Base-by-base conservation (phyloP, 371 early-diverging fungal species). In the Amoeboaphelidium protococcarum region DNA sequence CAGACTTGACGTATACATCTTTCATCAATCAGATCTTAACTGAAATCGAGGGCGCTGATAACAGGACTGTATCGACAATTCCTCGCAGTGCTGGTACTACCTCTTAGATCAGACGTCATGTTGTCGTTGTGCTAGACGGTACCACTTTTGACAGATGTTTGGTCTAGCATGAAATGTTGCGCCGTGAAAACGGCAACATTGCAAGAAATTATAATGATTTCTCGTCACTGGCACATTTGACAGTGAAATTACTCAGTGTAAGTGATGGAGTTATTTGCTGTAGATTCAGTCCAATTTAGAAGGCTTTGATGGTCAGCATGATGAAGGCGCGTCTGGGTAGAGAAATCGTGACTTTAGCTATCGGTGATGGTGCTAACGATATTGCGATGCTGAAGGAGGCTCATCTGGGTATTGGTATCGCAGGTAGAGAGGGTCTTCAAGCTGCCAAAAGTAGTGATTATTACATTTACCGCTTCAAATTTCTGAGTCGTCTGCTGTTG, bases 321-420 rank as follows among this genome's bases (percentile, higher is more conserved):
- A 44, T 63, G 13, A 47, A 46, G 21, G 23, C 47, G 21, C n/a
- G 26, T 25, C 50, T 54, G 24, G 13, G 22, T 19, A 42, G 21
- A 37, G 16, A 62, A 27, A 69, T 71, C 31, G 72, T 84, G 47
- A 74, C 88, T 45, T 61, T 89, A 46, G 81, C 85, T 10, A 86
- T 95, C 49, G 96, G 96, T 27, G 96, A 95, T 60, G 96, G 96
- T 21, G 91, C 85, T 41, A 95, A 95, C 64, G 96, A 95, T 61
- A 86, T 95, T 40, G 72, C 77, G 2, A 95, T 95, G 96, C 84
- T 96, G 50, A 84, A 85, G 55, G 57, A 57, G 41, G 56, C 66
- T 3, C 47, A 62, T 52, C 56, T 78, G n/a, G 76, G 78, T 16
- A 64, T 78, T 23, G 78, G 78, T 6, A 76, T 78, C 41, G 54